Base-by-base conservation (phyloP, 768 basidiomycete species). In the Lactifluus subvellereus region DNA sequence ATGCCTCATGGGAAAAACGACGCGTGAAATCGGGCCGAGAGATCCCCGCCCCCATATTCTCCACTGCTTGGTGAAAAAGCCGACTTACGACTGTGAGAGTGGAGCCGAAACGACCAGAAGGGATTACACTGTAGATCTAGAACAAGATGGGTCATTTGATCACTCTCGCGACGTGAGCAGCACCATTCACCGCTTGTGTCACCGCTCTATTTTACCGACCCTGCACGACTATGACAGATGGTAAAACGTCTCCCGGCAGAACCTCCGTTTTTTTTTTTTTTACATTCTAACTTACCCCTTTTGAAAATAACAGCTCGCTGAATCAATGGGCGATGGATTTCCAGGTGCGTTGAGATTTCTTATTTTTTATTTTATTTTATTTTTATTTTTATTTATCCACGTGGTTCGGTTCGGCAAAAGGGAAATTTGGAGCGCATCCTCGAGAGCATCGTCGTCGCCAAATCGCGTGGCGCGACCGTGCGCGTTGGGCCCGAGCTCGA, bases 291-390 rank as follows among this genome's bases (percentile, higher is more conserved):
- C 14, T 47, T 38, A 11, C 6, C 30, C 20, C 13, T 48, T n/a
- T 10, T 37, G 37, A 45, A n/a, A 10, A 0, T 18, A 20, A 18
- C 50, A 96, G 94, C 72, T 94, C 94, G 16, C 78, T 99, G 33
- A 96, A 98, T 70, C 96, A 99, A 75, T 98, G 96, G 94, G 91
- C 97, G 7, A 76, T 98, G 43, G 96, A 98, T 73, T 98, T 98
- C 65, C 86, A 95, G 72, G 94, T 89, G 70, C 65, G 77, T n/a
- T 27, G 27, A 27, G 8, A 0, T 42, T 22, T 22, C 10, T 20
- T 13, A 50, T 22, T 35, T 10, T 42, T 18, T 54, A 4, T 40
- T 13, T 40, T 1, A 3, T 11, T 11, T 11, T 11, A 38, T 9
- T 9, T 9, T 9, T 6, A 16, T 42, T 14, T 57, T 13, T 22